These are phyloP conservation scores for Gossypium rotundifolium DNA, from an alignment of 345 rosid genomes.

Conservation along the genomic window DNA sequence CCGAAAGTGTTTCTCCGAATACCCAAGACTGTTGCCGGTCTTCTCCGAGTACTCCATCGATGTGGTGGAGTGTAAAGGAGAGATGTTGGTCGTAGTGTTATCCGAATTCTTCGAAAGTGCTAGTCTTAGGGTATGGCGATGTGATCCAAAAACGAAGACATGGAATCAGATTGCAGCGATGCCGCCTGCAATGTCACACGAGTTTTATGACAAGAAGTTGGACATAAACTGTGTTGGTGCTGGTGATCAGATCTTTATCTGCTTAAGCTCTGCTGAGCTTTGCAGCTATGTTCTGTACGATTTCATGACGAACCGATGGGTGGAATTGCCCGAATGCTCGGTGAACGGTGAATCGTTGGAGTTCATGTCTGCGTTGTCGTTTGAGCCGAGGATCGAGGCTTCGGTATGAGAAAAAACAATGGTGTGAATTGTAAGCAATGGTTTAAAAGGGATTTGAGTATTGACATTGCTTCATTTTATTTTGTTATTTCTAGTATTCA, in stretches of 20 bases:
- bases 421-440: not conserved
- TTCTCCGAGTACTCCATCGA: constrained; percentile 75
- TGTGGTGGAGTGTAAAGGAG: constrained; percentile 70
- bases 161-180: constrained; percentile 68
- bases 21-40: constrained; percentile 65
- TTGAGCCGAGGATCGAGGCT: constrained; percentile 47
- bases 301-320: constrained; percentile 45
- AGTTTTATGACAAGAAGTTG: constrained; percentile 60
- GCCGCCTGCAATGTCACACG: constrained; percentile 85
- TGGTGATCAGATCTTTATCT: constrained; percentile 56
- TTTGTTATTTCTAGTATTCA: not conserved
- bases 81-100: constrained; percentile 56
- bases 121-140: constrained; percentile 75
- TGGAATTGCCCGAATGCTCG: constrained; percentile 45
- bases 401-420: not conserved
- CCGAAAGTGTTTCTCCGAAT: constrained; percentile 44
- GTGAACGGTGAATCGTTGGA: constrained; percentile 52
- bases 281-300: constrained; percentile 52
- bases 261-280: constrained; percentile 55
- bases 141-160: constrained; percentile 27
- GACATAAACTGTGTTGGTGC: constrained; percentile 81
- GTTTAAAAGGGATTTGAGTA: not conserved
- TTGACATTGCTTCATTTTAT: not conserved
- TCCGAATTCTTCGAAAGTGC: constrained; percentile 79
- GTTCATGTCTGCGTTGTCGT: constrained; percentile 72